phyloP scores from a whole-genome alignment of 2,329 filamentous ascomycete species.

The Aspergillus amoenus region DNA sequence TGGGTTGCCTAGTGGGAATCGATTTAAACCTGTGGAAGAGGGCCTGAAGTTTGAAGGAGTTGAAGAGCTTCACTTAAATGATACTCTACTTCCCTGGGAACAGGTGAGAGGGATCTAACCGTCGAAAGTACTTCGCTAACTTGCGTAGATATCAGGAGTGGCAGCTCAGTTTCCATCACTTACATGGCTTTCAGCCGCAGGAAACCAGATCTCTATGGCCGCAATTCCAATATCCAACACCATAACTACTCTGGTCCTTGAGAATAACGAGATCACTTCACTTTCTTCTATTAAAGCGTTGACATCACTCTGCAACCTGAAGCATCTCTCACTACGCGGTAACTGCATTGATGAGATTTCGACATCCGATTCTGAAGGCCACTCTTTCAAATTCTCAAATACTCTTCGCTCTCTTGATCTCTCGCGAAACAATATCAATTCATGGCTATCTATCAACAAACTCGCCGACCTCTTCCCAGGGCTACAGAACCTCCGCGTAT shows the following conservation, averaged over 20 bases:
- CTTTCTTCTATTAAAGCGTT: conserved; percentile 47
- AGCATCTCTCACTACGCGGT: conserved; percentile 64
- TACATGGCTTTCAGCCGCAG: conserved; percentile 34
- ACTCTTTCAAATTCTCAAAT: conserved; percentile 51
- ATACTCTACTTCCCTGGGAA: conserved; percentile 66
- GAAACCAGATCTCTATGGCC: conserved; percentile 36
- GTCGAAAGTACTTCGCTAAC: conserved; percentile 12
- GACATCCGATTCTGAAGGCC: conserved; percentile 32
- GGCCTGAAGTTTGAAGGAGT: conserved; percentile 51
- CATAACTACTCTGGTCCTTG: conserved; percentile 49
- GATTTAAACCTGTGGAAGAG: conserved; percentile 49
- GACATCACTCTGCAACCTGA: conserved; percentile 52
- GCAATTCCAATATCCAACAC: conserved; percentile 29
- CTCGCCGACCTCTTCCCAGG: conserved; percentile 70
- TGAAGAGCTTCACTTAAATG: conserved; percentile 63
- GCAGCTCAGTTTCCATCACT: conserved; percentile 36
- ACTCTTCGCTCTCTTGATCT: conserved; percentile 67
- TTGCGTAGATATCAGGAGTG: conserved; percentile 35
- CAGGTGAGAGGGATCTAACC: conserved; percentile 51
- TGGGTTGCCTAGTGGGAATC: conserved; percentile 64
- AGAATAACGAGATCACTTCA: conserved; percentile 47
- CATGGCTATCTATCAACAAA: conserved; percentile 72
- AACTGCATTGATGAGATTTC: conserved; percentile 62
- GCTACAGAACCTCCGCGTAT: conserved; percentile 71
- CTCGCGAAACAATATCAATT: conserved; percentile 67